A percentile compares a stretch with the other conserved stretches of the same genome.
phyloP scores from a whole-genome alignment of 345 rosid genomes.

The Rhodomyrtus tomentosa region DNA sequence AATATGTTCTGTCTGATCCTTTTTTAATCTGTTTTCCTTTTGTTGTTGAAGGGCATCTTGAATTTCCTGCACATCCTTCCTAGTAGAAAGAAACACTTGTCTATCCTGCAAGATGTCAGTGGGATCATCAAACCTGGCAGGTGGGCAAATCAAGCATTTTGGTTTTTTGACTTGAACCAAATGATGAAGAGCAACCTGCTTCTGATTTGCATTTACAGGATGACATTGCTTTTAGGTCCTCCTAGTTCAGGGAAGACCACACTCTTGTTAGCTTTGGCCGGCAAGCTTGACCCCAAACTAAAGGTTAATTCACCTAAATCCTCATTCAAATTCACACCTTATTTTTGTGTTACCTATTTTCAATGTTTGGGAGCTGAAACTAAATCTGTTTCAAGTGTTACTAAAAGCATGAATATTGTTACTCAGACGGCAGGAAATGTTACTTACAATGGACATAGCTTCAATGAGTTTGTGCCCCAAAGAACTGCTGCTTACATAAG shows the following conservation, averaged over 20 bases:
- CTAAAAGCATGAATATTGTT: background rate
- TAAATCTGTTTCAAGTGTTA: background rate
- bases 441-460: slow-evolving; percentile 28
- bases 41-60: slow-evolving; percentile 5
- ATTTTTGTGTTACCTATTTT: background rate
- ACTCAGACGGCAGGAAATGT: slow-evolving; percentile 20
- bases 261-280: slow-evolving; percentile 34
- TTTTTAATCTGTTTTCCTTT: background rate
- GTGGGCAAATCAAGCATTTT: background rate
- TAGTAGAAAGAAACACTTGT: slow-evolving; percentile 15
- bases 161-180: background rate
- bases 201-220: background rate
- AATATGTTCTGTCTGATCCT: background rate
- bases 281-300: slow-evolving; percentile 10
- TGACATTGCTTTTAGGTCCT: slow-evolving; percentile 68
- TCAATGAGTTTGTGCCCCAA: background rate
- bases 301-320: background rate
- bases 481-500: background rate
- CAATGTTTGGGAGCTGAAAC: background rate
- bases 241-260: slow-evolving; percentile 86
- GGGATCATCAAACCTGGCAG: slow-evolving; percentile 57
- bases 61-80: slow-evolving; percentile 6
- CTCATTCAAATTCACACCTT: background rate
- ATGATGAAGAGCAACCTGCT: background rate
- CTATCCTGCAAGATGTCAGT: slow-evolving; percentile 29